Conservation (phyloP, 306 rosid species). For the Cucumis cinereus region DNA sequence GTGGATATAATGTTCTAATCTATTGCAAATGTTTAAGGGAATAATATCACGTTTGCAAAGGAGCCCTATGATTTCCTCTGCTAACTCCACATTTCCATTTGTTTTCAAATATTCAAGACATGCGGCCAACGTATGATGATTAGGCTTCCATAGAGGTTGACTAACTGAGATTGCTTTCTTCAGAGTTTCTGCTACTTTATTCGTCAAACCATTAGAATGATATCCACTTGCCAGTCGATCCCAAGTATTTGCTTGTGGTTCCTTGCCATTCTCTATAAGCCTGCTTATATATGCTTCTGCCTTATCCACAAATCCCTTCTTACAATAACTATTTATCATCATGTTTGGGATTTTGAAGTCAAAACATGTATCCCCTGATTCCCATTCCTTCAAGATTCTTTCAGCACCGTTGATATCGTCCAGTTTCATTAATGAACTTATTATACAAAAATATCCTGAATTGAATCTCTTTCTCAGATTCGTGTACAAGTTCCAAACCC, state of each 20-base stretch:
- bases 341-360: conserved; percentile 41
- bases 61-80: conserved; percentile 29
- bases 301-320: conserved; percentile 34
- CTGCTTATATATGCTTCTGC: conserved; percentile 32
- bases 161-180: conserved; percentile 26
- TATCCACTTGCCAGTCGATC: conserved; percentile 34
- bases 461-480: neutral
- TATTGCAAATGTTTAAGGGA: conserved; percentile 12
- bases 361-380: conserved; percentile 20
- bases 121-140: conserved; percentile 15
- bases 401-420: conserved; percentile 55
- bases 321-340: conserved; percentile 46
- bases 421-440: conserved; percentile 50
- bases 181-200: conserved; percentile 41
- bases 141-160: conserved; percentile 20
- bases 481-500: conserved; percentile 42
- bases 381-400: conserved; percentile 56
- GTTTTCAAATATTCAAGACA: conserved; percentile 50
- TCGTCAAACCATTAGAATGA: conserved; percentile 30
- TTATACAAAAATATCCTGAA: conserved; percentile 32
- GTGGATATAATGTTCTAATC: conserved; percentile 20
- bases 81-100: conserved; percentile 31
- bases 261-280: conserved; percentile 38
- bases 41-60: conserved; percentile 15
- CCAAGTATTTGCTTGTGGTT: conserved; percentile 32